Evolutionary conservation across 345 rosid species (phyloP).

Genomic region (Euphorbia tirucalli): DNA sequence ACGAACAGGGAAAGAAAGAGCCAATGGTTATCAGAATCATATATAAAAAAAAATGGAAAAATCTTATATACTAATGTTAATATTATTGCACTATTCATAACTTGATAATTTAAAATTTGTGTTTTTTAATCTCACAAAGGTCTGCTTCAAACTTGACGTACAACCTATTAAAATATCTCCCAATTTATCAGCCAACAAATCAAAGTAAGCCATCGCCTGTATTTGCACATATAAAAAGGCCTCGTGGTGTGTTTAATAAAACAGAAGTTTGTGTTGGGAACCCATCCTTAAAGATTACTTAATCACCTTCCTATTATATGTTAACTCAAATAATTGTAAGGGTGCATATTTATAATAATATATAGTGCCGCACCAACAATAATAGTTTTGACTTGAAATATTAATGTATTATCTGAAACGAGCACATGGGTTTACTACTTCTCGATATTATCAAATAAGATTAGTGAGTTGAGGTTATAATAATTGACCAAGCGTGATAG

Average conservation of each 20-base stretch:
- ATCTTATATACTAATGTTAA: no score
- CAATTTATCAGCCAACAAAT: not conserved
- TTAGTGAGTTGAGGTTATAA: not conserved
- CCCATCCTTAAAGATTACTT: not conserved
- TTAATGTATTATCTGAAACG: not conserved
- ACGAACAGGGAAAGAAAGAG: not conserved
- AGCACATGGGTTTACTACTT: not conserved
- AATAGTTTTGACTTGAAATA: slow-evolving; percentile 8
- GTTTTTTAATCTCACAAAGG: not conserved
- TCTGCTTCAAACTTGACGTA: slow-evolving; percentile 3
- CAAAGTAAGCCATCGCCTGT: not conserved
- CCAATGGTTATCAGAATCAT: not conserved
- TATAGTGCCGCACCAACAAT: slow-evolving; percentile 2
- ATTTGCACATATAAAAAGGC: not conserved
- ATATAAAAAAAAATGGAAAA: no score
- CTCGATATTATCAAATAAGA: no score
- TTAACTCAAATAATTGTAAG: not conserved
- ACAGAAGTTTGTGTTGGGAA: no score
- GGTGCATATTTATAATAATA: not conserved
- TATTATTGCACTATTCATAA: no score
- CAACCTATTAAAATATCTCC: not conserved
- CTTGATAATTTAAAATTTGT: not conserved
- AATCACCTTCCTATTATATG: not conserved
- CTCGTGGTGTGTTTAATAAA: not conserved
- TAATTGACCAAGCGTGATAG: not conserved